phyloP scores from a whole-genome alignment of 768 basidiomycete genomes.

The Lepiota venenata region DNA sequence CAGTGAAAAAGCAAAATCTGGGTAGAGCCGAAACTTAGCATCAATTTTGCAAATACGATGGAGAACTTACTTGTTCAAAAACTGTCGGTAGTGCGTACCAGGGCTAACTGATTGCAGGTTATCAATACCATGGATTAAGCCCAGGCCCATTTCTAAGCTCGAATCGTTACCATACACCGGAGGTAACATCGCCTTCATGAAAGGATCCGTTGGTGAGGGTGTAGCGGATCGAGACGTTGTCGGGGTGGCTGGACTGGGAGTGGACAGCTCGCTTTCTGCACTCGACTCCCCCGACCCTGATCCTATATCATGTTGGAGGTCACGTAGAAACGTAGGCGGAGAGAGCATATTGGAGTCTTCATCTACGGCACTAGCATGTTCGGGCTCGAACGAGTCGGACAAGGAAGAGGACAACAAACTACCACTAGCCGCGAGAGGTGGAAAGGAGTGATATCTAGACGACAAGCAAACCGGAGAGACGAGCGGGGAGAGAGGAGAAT shows the following conservation, averaged over 20 bases:
- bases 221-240: conserved; percentile 39
- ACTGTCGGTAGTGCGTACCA: conserved; percentile 51
- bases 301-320: neutral
- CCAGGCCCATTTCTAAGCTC: neutral
- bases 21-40: conserved; percentile 4
- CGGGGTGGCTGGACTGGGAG: conserved; percentile 44
- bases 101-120: conserved; percentile 22
- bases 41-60: neutral
- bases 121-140: conserved; percentile 12
- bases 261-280: conserved; percentile 35
- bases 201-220: conserved; percentile 36
- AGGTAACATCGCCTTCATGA: conserved; percentile 18
- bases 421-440: conserved; percentile 20
- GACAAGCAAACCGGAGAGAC: conserved; percentile 22
- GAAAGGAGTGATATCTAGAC: conserved; percentile 34
- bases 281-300: conserved; percentile 15
- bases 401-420: conserved; percentile 11
- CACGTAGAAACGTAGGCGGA: conserved; percentile 13
- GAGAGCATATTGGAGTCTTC: neutral
- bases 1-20: conserved; percentile 84
- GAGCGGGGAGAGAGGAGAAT: conserved; percentile 12
- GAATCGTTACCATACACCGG: conserved; percentile 1
- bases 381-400: neutral
- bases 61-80: conserved; percentile 58
- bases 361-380: neutral